A percentile compares a stretch with the other conserved stretches of the same genome.
Evolutionary conservation across 2,329 filamentous ascomycete genomes (phyloP).

Genomic region (Ramularia endophylla): DNA sequence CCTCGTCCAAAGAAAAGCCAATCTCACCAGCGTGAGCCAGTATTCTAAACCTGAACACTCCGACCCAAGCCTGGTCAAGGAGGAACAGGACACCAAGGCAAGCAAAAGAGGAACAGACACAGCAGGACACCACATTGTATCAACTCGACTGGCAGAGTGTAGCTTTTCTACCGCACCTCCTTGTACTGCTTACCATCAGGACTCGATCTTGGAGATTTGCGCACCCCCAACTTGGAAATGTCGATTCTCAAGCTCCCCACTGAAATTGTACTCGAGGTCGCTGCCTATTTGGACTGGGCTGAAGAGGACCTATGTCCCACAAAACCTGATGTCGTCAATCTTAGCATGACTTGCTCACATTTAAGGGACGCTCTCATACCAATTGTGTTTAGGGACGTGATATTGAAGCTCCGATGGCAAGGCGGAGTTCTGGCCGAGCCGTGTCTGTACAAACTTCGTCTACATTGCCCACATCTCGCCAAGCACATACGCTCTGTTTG

Average conservation of each 20-base stretch:
- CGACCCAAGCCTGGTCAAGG: no score
- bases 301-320: constrained; percentile 7
- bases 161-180: no score
- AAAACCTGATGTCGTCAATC: constrained; percentile 10
- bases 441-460: constrained; percentile 8
- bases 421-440: constrained; percentile 12
- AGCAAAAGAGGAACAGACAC: no score
- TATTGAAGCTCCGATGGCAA: constrained; percentile 16
- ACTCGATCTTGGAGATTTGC: no score
- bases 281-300: constrained; percentile 19
- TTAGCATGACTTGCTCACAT: constrained; percentile 11
- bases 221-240: not conserved
- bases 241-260: constrained; percentile 14
- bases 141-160: no score
- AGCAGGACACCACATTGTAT: no score
- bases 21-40: no score
- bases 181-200: no score
- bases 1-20: no score
- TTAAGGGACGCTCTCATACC: constrained; percentile 14
- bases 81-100: no score
- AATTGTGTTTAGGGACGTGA: constrained; percentile 16
- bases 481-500: constrained; percentile 16
- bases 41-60: no score
- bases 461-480: constrained; percentile 14
- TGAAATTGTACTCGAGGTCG: constrained; percentile 17